Evolutionary conservation across 1,139 yeast species (phyloP), one percentile per base, ranked within the genome.

Genomic region (Kazachstania sp.): DNA sequence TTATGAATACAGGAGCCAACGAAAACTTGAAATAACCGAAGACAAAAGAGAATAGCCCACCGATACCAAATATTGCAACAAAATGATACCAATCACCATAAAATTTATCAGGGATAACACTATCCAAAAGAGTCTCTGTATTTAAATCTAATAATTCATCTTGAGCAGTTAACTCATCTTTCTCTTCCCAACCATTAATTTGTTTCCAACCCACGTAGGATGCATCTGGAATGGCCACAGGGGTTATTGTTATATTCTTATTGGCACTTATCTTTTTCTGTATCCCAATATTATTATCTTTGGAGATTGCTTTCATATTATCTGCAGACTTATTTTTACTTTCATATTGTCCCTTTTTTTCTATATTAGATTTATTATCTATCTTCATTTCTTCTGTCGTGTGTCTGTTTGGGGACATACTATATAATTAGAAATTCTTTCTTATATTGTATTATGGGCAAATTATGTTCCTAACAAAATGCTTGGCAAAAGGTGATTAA

Each of bases 41-140:
- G 9, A 83, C 53, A 83, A 94, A 88, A 2, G 95, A 84, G 20
- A 83, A 64, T 13, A 83, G 62, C 0, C 83, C 87, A 1, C 85
- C 85, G 7, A 74, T 66, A 31, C 82, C 67, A 53, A 87, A 71
- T 39, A 78, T 73, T 0, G 78, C 96, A n/a, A 83, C 81, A 53
- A 83, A 83, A 64, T 92, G 97, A 64, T 82, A 92, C 97, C 97
- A 92, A 59, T 92, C 96, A 47, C 97, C 97, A 58, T 83, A 86
- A n/a, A 78, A 76, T 35, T 67, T 72, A 29, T 83, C 80, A 3
- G 94, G 92, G 45, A 88, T 70, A 58, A 81, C 77, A 51, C 77
- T 73, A 58, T 85, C 90, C 52, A 86, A 75, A 43, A 82, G 57
- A 0, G 96, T 85, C 9, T 86, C 77, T 34, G 76, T 74, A 35